Conservation (phyloP, 2,329 filamentous ascomycete species). For the Gaeumannomyces tritici region DNA sequence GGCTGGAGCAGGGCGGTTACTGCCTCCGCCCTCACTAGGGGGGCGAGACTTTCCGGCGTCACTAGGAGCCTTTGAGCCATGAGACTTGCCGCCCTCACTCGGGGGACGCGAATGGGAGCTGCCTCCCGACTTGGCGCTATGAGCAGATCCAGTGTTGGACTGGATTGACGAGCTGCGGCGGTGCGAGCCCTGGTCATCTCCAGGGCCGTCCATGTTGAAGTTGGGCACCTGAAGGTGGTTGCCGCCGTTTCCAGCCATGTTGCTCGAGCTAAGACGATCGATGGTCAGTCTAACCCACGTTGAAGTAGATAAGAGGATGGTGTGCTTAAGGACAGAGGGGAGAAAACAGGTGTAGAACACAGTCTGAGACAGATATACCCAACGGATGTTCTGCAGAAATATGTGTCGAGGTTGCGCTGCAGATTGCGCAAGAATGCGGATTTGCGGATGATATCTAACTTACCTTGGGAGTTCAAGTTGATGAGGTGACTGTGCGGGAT, state of each 20-base stretch:
- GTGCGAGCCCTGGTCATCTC: background rate
- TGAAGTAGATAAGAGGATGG: too few species aligned
- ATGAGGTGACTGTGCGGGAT: too few species aligned
- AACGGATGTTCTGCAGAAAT: too few species aligned
- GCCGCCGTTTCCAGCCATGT: background rate
- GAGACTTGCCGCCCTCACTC: background rate
- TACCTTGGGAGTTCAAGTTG: too few species aligned
- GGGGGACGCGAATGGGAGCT: background rate
- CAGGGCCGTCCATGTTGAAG: conserved; percentile 3
- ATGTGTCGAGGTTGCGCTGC: too few species aligned
- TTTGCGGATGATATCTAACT: too few species aligned
- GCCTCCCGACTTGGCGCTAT: background rate
- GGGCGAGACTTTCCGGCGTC: conserved; percentile 1
- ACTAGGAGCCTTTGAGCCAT: background rate
- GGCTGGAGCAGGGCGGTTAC: background rate
- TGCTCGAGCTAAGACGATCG: background rate
- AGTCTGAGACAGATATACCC: too few species aligned
- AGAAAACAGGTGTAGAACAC: background rate
- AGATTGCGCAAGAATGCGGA: too few species aligned
- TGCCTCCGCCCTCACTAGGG: background rate
- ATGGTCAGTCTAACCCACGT: too few species aligned
- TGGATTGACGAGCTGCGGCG: background rate
- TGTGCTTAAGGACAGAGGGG: background rate
- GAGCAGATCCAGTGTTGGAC: background rate
- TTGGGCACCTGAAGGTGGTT: conserved; percentile 1